Base-by-base conservation (phyloP, 2,329 filamentous ascomycete species). In the Microsporum audouinii region DNA sequence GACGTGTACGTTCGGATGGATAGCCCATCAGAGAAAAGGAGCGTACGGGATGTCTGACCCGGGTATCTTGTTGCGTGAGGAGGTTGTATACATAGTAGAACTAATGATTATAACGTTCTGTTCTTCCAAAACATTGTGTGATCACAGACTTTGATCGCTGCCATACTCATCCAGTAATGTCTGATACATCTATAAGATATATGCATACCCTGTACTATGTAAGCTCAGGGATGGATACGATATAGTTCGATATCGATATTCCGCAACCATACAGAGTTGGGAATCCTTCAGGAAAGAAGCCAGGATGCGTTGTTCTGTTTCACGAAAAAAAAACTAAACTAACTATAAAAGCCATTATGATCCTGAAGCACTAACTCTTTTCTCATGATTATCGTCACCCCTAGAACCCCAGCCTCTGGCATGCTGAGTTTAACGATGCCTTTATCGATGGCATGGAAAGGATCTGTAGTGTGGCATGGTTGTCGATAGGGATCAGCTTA, bases 1-100 rank as follows among this genome's bases (percentile, higher is more conserved):
- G 65, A 66, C 36, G 61, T 66, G 6, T 66, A 63, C 61, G 61
- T 65, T 29, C 51, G 61, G 2, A 63, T 61, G 60, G 62, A 62
- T 8, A 47, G 17, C 39, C 55, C 55, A 14, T 55, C 51, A 4
- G 33, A 36, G 17, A 34, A 55, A 34, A 31, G n/a, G 31, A 55
- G 51, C 27, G n/a, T 23, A 17, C 12, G 36, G 7, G 17, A 14
- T 36, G 51, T 5, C 45, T 51, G 33, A n/a, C 33, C 14, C n/a
- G 12, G 51, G 1, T 6, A 17, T 36, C 2, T 23, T 55, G 17
- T 55, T n/a, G 39, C 14, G 14, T n/a, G 12, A 17, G 17, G 31
- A 14, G 31, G n/a, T 55, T 55, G 33, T 55, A 36, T 38, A 55
- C 27, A 43, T 43, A 43, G 14, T 23, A 43, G 2, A 43, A 43